Percentiles rank a stretch among this genome's conserved stretches.
Conservation (phyloP, 805 yeast species). For the Kurtzmaniella cleridarum region DNA sequence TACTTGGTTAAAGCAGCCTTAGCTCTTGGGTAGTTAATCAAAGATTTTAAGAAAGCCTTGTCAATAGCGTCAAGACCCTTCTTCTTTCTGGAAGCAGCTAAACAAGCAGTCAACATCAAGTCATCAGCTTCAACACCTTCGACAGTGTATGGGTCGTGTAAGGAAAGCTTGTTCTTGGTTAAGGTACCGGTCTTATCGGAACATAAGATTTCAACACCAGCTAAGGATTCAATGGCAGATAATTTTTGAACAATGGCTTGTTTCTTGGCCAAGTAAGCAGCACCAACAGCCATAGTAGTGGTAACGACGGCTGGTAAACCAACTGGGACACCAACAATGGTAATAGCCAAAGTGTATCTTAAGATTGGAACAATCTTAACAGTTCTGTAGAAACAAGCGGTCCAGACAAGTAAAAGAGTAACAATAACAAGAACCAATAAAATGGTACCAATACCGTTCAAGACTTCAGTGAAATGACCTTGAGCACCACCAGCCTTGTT, state of each 20-base stretch:
- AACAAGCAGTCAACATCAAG: slow-evolving; percentile 94
- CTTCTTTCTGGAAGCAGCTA: slow-evolving; percentile 97
- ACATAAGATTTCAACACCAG: slow-evolving; percentile 97
- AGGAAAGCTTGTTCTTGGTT: slow-evolving; percentile 93
- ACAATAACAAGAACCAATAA: slow-evolving; percentile 82
- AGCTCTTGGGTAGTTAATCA: slow-evolving; percentile 85
- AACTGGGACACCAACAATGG: slow-evolving; percentile 97
- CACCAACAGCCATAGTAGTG: slow-evolving; percentile 99
- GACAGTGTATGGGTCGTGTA: slow-evolving; percentile 96
- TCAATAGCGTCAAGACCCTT: slow-evolving; percentile 98
- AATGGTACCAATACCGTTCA: slow-evolving; percentile 95
- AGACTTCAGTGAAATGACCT: slow-evolving; percentile 96
- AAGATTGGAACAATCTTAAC: slow-evolving; percentile 79
- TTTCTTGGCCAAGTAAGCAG: slow-evolving; percentile 95
- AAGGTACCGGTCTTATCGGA: slow-evolving; percentile 98
- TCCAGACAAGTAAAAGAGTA: slow-evolving; percentile 87
- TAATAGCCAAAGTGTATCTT: slow-evolving; percentile 90
- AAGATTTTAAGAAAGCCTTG: slow-evolving; percentile 91
- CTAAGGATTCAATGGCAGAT: slow-evolving; percentile 94
- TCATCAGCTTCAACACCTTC: slow-evolving; percentile 96
- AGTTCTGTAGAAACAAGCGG: slow-evolving; percentile 91
- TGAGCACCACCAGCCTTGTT: slow-evolving; percentile 89
- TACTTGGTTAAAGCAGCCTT: slow-evolving; percentile 88
- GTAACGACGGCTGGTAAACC: slow-evolving; percentile 98
- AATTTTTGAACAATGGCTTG: slow-evolving; percentile 96